Conservation (phyloP, 2,329 filamentous ascomycete species). For the Lecanoromycetidae sp. region DNA sequence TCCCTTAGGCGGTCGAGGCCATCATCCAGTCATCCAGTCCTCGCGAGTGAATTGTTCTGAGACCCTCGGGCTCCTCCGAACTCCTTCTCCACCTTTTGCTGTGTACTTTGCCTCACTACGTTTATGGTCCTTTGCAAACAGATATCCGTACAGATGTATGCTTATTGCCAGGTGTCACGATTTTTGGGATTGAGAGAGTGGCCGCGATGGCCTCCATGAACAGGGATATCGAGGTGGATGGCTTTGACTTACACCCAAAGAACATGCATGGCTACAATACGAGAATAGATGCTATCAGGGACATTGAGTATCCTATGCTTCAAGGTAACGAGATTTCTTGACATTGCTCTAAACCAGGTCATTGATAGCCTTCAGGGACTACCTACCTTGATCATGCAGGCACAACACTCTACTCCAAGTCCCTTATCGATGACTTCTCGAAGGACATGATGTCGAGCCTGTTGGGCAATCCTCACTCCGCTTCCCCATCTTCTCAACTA, state of each 20-base stretch:
- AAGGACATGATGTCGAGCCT: conserved; percentile 65
- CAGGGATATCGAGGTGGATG: neutral
- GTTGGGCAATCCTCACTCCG: conserved; percentile 87
- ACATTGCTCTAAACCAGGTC: conserved; percentile 6
- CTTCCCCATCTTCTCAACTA: conserved; percentile 63
- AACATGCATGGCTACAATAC: conserved; percentile 39
- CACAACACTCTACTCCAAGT: conserved; percentile 73
- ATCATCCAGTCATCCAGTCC: too few relatives aligned
- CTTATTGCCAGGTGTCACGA: neutral
- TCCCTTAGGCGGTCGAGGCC: too few relatives aligned
- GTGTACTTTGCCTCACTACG: too few relatives aligned
- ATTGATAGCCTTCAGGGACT: conserved; percentile 41
- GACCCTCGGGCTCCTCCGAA: conserved; percentile 12
- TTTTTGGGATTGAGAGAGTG: neutral
- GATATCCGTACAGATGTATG: conserved; percentile 5
- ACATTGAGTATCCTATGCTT: conserved; percentile 57
- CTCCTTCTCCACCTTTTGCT: conserved; percentile 2
- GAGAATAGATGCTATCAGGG: conserved; percentile 46
- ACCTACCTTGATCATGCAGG: conserved; percentile 90
- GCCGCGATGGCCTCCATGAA: conserved; percentile 16
- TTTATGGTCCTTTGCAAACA: neutral
- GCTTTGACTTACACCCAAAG: neutral
- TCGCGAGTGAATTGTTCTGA: too few relatives aligned
- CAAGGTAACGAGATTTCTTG: conserved; percentile 37
- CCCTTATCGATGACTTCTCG: conserved; percentile 67